These are phyloP conservation scores for Kwoniella botswanensis DNA, from an alignment of 768 basidiomycete genomes.

Conservation along the genomic window DNA sequence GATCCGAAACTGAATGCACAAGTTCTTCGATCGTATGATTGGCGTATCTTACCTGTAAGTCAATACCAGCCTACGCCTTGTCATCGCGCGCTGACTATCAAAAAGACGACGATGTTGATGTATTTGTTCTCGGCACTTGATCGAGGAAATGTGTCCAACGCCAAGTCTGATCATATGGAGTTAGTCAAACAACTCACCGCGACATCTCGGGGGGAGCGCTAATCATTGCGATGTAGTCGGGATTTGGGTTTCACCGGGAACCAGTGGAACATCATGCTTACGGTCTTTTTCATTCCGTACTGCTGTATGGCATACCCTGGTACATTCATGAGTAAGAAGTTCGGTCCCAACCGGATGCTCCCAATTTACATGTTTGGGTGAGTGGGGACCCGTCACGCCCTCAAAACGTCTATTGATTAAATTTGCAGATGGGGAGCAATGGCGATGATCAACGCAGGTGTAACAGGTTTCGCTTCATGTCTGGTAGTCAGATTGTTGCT, in stretches of 20 bases:
- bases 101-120: slow-evolving; percentile 25
- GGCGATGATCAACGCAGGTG: slow-evolving; percentile 32
- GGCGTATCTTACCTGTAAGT: slow-evolving; percentile 26
- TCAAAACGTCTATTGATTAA: background rate
- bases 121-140: slow-evolving; percentile 28
- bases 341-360: slow-evolving; percentile 27
- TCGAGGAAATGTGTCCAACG: slow-evolving; percentile 29
- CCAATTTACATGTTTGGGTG: slow-evolving; percentile 35
- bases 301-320: slow-evolving; percentile 23
- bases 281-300: slow-evolving; percentile 33
- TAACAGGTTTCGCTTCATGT: slow-evolving; percentile 25
- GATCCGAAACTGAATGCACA: slow-evolving; percentile 4
- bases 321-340: slow-evolving; percentile 26
- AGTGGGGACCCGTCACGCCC: background rate
- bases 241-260: slow-evolving; percentile 32
- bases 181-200: slow-evolving; percentile 4
- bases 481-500: slow-evolving; percentile 22
- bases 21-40: slow-evolving; percentile 20
- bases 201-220: background rate
- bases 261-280: slow-evolving; percentile 29
- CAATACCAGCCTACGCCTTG: background rate
- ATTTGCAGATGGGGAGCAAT: background rate
- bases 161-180: slow-evolving; percentile 33
- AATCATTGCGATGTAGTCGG: background rate
- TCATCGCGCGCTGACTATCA: background rate